These are phyloP conservation scores for Diaporthe eres DNA, from an alignment of 2,329 filamentous ascomycete species.

Conservation along the genomic window DNA sequence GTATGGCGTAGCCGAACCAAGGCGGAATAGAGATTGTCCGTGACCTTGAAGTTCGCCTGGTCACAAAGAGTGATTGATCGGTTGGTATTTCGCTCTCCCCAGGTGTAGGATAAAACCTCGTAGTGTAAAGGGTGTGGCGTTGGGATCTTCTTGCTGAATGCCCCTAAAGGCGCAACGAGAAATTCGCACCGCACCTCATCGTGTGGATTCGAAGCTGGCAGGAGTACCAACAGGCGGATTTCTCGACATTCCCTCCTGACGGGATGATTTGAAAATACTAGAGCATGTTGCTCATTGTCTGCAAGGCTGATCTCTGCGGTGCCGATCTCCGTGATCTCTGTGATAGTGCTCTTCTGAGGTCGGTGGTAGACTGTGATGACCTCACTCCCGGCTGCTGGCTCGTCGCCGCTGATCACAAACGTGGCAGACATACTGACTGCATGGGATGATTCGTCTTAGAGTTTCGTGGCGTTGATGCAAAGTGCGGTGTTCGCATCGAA, in stretches of 20 bases:
- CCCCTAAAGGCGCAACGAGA: not conserved
- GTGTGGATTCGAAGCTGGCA: not conserved
- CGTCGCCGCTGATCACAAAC: constrained; percentile 11
- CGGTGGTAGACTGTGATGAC: constrained; percentile 21
- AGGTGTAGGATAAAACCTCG: constrained; percentile 1
- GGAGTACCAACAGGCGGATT: constrained; percentile 1
- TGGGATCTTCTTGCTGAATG: too few relatives aligned
- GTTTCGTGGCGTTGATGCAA: constrained; percentile 7
- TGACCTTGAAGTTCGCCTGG: not conserved
- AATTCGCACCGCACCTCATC: constrained; percentile 26
- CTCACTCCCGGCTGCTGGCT: not conserved
- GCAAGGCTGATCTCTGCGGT: constrained; percentile 1
- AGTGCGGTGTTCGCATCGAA: not conserved
- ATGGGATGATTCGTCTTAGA: not conserved
- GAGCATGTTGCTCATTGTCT: not conserved
- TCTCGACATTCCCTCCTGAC: not conserved
- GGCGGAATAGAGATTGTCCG: constrained; percentile 12
- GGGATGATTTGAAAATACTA: not conserved
- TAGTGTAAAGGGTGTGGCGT: not conserved
- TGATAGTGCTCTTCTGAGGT: not conserved
- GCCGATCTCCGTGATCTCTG: constrained; percentile 5
- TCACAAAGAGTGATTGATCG: constrained; percentile 2
- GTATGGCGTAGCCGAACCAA: constrained; percentile 16
- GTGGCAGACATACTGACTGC: constrained; percentile 10
- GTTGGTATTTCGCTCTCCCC: constrained; percentile 1